Evolutionary conservation across 805 yeast genomes (phyloP), one percentile per base, ranked within the genome.

Genomic region (Wickerhamomyces rabaulensis): DNA sequence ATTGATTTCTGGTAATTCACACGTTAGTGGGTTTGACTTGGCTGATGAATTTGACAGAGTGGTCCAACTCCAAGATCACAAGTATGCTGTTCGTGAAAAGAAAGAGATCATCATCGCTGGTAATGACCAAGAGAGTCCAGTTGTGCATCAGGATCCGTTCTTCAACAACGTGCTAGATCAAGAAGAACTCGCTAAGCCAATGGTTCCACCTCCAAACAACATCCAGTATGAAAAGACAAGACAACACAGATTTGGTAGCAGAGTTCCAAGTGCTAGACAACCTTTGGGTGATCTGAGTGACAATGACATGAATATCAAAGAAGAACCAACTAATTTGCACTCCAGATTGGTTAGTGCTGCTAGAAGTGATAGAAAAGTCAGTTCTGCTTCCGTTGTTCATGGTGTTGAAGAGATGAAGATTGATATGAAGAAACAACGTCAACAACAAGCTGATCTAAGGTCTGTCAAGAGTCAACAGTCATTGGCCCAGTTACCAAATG

Each of bases 401-500:
- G 36, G 23, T 22, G 21, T 19, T 9, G 39, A n/a, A 13, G 44
- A 35, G 9, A 25, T 44, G 17, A 39, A 39, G n/a, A 39, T 47
- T 20, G 29, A 26, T 21, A 38, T 41, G 16, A 36, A 19, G 23
- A 43, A 43, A 38, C 54, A 55, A n/a, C 52, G 52, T 19, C 43
- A 19, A 13, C 39, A 40, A 19, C 22, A 15, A 20, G 25, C 39
- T n/a, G 43, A 42, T 12, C 25, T 36, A 10, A 49, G 41, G 40
- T 31, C 45, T 3, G 45, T 20, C 9, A 38, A 31, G 13, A 39
- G 37, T 12, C 42, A 41, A 17, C 44, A 44, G n/a, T 45, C 45
- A 16, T 22, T 46, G 15, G 45, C 51, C 17, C 52, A 53, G 9
- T 49, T 69, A 40, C 72, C 73, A 10, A 71, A 68, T 31, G 56